These are phyloP conservation scores for Suhomyces kunorum DNA, from an alignment of 1,139 yeast species.

Conservation along the genomic window DNA sequence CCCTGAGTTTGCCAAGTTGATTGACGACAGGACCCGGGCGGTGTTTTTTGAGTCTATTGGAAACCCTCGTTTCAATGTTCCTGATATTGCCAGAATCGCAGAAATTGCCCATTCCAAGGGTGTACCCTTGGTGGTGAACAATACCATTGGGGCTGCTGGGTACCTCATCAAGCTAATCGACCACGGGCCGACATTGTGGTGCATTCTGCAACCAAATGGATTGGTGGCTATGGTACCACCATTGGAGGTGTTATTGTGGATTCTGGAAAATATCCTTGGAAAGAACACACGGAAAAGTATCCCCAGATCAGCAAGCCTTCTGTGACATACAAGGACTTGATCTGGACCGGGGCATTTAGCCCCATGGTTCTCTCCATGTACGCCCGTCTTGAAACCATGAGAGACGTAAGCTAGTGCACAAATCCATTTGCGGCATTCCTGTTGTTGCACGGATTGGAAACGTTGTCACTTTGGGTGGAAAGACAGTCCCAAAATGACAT, in stretches of 20 bases:
- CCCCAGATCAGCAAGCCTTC: constrained; percentile 90
- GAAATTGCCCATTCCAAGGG: constrained; percentile 85
- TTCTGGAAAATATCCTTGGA: constrained; percentile 92
- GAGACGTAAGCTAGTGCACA: constrained; percentile 36
- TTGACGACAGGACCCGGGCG: constrained; percentile 86
- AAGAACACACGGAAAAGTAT: constrained; percentile 77
- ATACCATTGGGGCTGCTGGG: constrained; percentile 98
- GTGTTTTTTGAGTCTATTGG: constrained; percentile 89
- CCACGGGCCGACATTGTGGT: constrained; percentile 84
- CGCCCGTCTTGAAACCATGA: constrained; percentile 82
- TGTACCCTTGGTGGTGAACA: constrained; percentile 89
- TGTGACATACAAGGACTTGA: constrained; percentile 89
- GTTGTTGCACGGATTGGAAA: constrained; percentile 85
- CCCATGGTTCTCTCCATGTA: constrained; percentile 76
- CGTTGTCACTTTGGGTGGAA: constrained; percentile 79
- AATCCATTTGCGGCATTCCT: constrained; percentile 89
- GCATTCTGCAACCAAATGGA: constrained; percentile 97
- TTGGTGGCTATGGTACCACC: constrained; percentile 96
- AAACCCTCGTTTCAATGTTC: constrained; percentile 89
- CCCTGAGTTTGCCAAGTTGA: constrained; percentile 64
- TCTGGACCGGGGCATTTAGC: constrained; percentile 80
- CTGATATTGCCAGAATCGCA: constrained; percentile 79
- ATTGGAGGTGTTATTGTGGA: constrained; percentile 46
- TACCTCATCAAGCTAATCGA: constrained; percentile 80
- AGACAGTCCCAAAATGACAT: constrained; percentile 55